phyloP scores from a whole-genome alignment of 345 rosid species.

The Eucalyptus marginata region DNA sequence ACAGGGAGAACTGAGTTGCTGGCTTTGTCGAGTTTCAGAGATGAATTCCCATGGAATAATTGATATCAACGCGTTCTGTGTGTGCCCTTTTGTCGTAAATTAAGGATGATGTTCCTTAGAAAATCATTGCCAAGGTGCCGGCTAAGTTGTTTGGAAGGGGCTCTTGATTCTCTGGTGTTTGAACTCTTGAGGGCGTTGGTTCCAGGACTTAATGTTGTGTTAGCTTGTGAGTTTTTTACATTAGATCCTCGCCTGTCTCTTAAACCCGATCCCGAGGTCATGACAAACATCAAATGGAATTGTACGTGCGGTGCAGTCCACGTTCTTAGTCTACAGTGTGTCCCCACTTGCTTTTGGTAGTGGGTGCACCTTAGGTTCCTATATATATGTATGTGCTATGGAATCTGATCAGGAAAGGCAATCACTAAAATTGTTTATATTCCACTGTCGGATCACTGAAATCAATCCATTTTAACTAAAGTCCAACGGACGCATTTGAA shows the following conservation, averaged over 20 bases:
- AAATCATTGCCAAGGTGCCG: background rate
- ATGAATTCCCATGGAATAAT: background rate
- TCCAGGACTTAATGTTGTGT: background rate
- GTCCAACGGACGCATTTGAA: background rate
- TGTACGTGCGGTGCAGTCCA: background rate
- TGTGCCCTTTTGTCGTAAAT: background rate
- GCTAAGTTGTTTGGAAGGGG: background rate
- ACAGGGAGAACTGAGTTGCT: background rate
- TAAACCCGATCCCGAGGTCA: background rate
- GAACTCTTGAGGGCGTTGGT: background rate
- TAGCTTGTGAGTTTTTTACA: background rate
- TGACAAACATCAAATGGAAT: background rate
- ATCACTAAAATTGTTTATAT: background rate
- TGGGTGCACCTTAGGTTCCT: background rate
- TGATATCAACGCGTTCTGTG: background rate
- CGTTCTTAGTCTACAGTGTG: background rate
- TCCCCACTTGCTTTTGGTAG: background rate
- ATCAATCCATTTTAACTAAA: background rate
- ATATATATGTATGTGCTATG: background rate
- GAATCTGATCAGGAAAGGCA: background rate
- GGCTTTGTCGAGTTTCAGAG: background rate
- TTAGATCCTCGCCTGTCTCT: background rate
- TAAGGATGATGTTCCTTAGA: background rate
- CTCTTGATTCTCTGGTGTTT: background rate
- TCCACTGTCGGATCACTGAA: background rate